A percentile compares a stretch with the other conserved stretches of the same genome.
Conservation (phyloP, 1,139 yeast species). For the Meyerozyma sp. region DNA sequence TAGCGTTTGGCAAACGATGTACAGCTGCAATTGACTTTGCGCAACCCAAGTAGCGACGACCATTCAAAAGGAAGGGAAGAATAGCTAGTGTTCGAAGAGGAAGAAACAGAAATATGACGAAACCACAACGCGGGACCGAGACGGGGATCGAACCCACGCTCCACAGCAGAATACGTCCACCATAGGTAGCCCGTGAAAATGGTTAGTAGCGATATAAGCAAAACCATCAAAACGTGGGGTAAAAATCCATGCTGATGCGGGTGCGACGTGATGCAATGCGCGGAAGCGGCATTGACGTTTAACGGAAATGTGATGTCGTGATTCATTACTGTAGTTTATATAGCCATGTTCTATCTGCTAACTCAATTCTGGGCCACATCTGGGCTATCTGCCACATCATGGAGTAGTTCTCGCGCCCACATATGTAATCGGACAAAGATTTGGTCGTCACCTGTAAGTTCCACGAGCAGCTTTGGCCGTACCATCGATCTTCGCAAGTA, state of each 20-base stretch:
- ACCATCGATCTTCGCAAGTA: conserved; percentile 48
- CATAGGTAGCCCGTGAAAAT: background rate
- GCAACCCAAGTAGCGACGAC: background rate
- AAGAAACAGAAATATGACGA: too few species aligned
- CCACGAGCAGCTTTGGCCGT: conserved; percentile 55
- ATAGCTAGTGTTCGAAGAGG: too few species aligned
- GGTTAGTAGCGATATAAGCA: background rate
- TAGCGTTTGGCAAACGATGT: background rate
- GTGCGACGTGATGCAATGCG: background rate
- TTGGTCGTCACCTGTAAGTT: conserved; percentile 53
- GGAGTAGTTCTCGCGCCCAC: conserved; percentile 52
- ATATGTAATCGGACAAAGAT: conserved; percentile 62
- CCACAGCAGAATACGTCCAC: background rate
- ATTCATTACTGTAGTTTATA: background rate
- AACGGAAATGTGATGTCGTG: background rate
- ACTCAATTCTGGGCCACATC: too few species aligned
- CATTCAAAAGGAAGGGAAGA: background rate
- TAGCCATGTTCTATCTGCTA: too few species aligned
- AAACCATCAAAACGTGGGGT: background rate
- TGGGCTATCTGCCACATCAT: conserved; percentile 12
- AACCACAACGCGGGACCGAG: background rate
- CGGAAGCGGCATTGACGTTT: too few species aligned
- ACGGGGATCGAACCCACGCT: background rate
- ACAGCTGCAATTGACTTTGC: conserved; percentile 1
- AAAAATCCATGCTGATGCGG: background rate